Conservation (phyloP, 2,329 filamentous ascomycete species). For the Paracorniculantispora psalliotae region DNA sequence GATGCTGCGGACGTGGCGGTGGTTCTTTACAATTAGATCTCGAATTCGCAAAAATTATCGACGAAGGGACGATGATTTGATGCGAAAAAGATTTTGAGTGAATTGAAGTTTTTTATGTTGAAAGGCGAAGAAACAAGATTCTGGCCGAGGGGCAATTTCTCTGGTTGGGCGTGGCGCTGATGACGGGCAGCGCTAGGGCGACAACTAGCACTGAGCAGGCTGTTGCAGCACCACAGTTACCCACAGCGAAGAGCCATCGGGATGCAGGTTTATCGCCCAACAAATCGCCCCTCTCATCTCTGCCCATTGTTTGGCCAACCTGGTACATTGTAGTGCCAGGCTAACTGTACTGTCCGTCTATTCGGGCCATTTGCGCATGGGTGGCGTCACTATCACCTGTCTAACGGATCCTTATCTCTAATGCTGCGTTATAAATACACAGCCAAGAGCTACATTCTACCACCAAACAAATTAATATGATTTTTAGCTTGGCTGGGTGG, state of each 20-base stretch:
- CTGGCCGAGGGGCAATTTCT: background rate
- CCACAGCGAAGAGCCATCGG: background rate
- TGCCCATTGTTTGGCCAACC: background rate
- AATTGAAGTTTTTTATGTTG: background rate
- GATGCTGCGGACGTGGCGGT: background rate
- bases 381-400: conserved; percentile 3
- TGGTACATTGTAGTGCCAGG: background rate
- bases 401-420: background rate
- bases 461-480: too few relatives aligned
- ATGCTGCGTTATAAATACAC: background rate
- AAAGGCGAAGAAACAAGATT: conserved; percentile 8
- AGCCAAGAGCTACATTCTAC: background rate
- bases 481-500: too few relatives aligned
- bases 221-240: background rate
- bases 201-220: background rate
- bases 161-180: conserved; percentile 8
- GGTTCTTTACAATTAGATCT: background rate
- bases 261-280: conserved; percentile 3
- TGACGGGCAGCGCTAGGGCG: conserved; percentile 5
- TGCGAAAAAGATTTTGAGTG: background rate
- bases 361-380: conserved; percentile 6
- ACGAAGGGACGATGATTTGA: background rate
- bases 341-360: background rate
- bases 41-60: background rate
- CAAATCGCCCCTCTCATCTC: background rate